Evolutionary conservation across 352 stramenopile genomes (phyloP).

Genomic region (Phytophthora brassicae): DNA sequence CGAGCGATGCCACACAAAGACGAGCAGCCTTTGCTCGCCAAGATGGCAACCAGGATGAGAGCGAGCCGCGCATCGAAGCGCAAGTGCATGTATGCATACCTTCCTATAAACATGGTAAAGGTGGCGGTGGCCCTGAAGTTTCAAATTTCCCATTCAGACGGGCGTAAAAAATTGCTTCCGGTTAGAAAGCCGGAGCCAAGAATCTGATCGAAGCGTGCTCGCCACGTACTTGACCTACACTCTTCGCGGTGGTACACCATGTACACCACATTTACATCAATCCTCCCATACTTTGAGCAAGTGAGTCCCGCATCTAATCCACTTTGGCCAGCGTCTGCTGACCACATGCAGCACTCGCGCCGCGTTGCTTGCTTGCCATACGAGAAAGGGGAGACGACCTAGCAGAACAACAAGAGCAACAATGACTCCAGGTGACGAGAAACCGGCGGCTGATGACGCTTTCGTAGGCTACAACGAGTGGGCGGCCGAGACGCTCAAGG

Average conservation of each 20-base stretch:
- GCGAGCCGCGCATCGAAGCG: background rate
- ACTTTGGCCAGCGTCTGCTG: conserved; percentile 16
- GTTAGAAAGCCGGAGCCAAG: conserved; percentile 22
- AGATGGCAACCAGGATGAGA: conserved; percentile 28
- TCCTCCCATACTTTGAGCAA: conserved; percentile 19
- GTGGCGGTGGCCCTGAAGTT: background rate
- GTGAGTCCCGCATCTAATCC: conserved; percentile 11
- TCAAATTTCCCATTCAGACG: conserved; percentile 3
- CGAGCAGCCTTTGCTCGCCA: conserved; percentile 17
- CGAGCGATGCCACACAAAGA: conserved; percentile 17
- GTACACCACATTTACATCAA: conserved; percentile 1
- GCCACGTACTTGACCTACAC: conserved; percentile 14
- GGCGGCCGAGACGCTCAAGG: conserved; percentile 50
- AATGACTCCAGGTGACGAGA: conserved; percentile 26
- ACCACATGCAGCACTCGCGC: conserved; percentile 26
- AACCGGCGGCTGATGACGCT: conserved; percentile 15
- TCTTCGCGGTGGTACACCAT: background rate
- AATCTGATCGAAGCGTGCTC: conserved; percentile 26
- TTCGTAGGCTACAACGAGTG: conserved; percentile 85
- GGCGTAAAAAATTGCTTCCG: conserved; percentile 4
- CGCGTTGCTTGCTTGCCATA: conserved; percentile 17
- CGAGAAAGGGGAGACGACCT: conserved; percentile 19
- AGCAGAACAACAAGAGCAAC: background rate
- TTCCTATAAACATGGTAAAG: background rate
- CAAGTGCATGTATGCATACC: no score